A percentile compares a stretch with the other conserved stretches of the same genome.
Evolutionary conservation across 1,139 yeast genomes (phyloP).

Genomic region (Hemisphaericaspora xylofermentans): DNA sequence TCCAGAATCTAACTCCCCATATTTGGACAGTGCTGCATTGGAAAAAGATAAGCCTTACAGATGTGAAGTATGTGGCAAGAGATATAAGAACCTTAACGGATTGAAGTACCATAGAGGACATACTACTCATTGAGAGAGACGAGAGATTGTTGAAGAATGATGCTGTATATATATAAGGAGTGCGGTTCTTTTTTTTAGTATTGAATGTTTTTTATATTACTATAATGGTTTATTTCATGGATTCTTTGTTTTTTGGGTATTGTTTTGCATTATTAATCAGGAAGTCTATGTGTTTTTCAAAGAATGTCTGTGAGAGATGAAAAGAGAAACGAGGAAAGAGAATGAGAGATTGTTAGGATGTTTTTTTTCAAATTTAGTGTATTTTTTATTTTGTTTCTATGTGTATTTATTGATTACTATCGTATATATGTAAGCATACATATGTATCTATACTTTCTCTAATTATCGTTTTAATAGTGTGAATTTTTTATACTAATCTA

Average conservation of each 20-base stretch:
- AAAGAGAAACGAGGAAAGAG: not conserved
- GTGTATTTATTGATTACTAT: conserved; percentile 3
- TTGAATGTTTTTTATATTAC: not conserved
- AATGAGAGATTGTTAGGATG: no score
- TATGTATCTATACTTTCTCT: conserved; percentile 6
- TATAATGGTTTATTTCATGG: conserved; percentile 1
- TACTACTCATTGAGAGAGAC: conserved; percentile 74
- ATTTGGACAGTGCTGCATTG: conserved; percentile 88
- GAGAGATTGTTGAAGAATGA: no score
- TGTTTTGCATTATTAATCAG: not conserved
- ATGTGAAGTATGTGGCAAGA: conserved; percentile 96
- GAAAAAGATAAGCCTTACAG: conserved; percentile 98
- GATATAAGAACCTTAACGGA: conserved; percentile 95
- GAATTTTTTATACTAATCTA: no score
- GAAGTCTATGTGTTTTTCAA: conserved; percentile 4
- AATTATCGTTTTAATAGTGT: conserved; percentile 1
- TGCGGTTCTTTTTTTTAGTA: conserved; percentile 1
- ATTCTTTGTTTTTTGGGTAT: conserved; percentile 4
- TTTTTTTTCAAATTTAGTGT: no score
- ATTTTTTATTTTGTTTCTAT: not conserved
- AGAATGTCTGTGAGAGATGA: conserved; percentile 1
- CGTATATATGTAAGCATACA: conserved; percentile 3
- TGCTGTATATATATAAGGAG: not conserved
- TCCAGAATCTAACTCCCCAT: conserved; percentile 88
- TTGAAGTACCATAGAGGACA: conserved; percentile 97